These are phyloP conservation scores for Ascoidea tarda DNA, from an alignment of 805 yeast genomes.

Conservation along the genomic window DNA sequence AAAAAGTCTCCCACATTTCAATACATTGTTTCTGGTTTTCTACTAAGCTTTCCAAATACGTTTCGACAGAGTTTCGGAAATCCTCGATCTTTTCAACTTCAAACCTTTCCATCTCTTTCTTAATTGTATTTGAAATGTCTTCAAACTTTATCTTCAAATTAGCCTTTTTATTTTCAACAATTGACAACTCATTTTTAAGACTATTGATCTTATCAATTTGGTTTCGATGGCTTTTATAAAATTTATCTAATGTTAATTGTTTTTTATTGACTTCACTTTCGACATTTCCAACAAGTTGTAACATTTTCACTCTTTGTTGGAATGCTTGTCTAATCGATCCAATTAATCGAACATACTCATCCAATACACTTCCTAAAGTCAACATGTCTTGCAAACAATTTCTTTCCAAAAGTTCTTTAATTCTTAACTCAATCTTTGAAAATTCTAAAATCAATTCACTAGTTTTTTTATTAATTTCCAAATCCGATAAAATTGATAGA, in stretches of 20 bases:
- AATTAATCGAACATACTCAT: conserved; percentile 71
- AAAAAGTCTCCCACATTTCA: conserved; percentile 82
- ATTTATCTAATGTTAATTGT: conserved; percentile 30
- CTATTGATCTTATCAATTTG: conserved; percentile 49
- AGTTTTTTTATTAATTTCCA: conserved; percentile 60
- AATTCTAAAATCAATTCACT: conserved; percentile 55
- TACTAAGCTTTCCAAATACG: conserved; percentile 77
- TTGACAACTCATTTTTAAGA: conserved; percentile 44
- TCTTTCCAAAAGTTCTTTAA: conserved; percentile 63
- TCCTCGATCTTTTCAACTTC: conserved; percentile 70
- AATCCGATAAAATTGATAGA: conserved; percentile 46
- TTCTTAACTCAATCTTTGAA: conserved; percentile 54
- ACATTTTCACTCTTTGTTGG: conserved; percentile 52
- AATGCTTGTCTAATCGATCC: conserved; percentile 64
- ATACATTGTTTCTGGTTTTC: conserved; percentile 89
- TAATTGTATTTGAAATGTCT: conserved; percentile 51
- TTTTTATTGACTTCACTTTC: conserved; percentile 35
- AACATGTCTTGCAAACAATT: conserved; percentile 74
- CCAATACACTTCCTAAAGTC: conserved; percentile 75
- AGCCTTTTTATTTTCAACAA: conserved; percentile 36
- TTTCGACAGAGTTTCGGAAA: conserved; percentile 80
- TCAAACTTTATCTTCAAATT: conserved; percentile 46
- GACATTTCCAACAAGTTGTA: conserved; percentile 27
- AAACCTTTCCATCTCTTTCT: conserved; percentile 48
- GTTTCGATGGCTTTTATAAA: conserved; percentile 26